Evolutionary conservation across 192 early-diverging fungal genomes (phyloP).

Genomic region (Rhizophlyctis rosea): DNA sequence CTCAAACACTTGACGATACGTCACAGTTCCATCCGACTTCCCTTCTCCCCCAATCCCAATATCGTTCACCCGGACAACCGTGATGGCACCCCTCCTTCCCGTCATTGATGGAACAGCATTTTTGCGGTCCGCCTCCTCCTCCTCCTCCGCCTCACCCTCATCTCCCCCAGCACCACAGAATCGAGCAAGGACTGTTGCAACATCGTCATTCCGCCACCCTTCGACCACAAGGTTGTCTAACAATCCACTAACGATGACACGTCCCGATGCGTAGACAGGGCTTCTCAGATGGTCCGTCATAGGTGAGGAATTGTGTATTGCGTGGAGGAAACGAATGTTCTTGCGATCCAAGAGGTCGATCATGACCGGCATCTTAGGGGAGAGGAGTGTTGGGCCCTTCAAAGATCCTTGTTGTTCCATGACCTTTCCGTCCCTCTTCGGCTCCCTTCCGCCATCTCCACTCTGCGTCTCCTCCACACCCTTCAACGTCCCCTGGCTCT

Average conservation of each 20-base stretch:
- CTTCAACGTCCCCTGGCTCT: no score
- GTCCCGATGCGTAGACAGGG: constrained; percentile 11
- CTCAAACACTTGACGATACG: not conserved
- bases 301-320: not conserved
- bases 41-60: not conserved
- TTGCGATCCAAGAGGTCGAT: constrained; percentile 15
- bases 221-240: constrained; percentile 8
- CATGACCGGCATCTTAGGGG: not conserved
- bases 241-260: constrained; percentile 6
- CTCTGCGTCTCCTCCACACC: no score
- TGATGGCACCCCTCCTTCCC: no score
- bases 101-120: not conserved
- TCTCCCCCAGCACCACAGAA: not conserved
- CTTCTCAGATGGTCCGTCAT: constrained; percentile 14
- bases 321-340: constrained; percentile 18
- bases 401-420: no score
- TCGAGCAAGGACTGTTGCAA: constrained; percentile 8
- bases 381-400: not conserved
- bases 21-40: constrained; percentile 2
- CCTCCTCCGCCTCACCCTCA: not conserved
- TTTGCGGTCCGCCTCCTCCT: not conserved
- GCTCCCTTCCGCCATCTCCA: no score
- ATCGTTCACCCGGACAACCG: no score
- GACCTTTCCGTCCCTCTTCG: no score
- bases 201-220: constrained; percentile 1